Percentiles rank a stretch among this genome's conserved stretches.
Evolutionary conservation across 2,329 filamentous ascomycete genomes (phyloP).

Genomic region (Exserohilum rostratum): DNA sequence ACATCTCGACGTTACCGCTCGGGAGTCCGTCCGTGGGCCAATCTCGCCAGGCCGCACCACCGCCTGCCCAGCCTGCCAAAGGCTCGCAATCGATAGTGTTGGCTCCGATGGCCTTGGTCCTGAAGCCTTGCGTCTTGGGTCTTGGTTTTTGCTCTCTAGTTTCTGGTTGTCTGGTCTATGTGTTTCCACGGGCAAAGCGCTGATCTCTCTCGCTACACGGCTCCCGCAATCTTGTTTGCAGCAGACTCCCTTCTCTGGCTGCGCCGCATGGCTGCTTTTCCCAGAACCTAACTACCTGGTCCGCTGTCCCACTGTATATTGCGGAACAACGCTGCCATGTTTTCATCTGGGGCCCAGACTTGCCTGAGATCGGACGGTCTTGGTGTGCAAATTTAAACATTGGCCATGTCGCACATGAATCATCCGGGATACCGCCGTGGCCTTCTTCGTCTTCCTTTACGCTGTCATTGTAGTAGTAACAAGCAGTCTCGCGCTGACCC

Average conservation of each 20-base stretch:
- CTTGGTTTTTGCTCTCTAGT: background rate
- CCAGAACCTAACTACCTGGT: background rate
- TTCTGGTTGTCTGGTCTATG: background rate
- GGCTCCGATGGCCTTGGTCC: slow-evolving; percentile 15
- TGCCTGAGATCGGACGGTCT: background rate
- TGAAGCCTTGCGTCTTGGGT: no score
- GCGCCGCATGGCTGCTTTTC: background rate
- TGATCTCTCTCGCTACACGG: slow-evolving; percentile 16
- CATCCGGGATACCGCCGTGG: slow-evolving; percentile 3
- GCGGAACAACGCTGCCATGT: background rate
- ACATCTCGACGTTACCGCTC: slow-evolving; percentile 14
- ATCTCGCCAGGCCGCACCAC: slow-evolving; percentile 9
- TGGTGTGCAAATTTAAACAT: slow-evolving; percentile 6
- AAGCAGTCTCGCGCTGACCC: background rate
- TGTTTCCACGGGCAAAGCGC: slow-evolving; percentile 5
- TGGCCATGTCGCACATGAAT: slow-evolving; percentile 5
- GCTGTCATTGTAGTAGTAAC: no score
- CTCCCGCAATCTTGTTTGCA: background rate
- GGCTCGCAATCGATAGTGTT: slow-evolving; percentile 30
- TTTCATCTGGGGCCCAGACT: background rate
- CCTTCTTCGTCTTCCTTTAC: background rate
- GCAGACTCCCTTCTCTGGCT: background rate
- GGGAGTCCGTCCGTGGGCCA: background rate
- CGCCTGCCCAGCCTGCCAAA: slow-evolving; percentile 17
- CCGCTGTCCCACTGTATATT: background rate